These are phyloP conservation scores for Neurospora sp. DNA, from an alignment of 495 filamentous ascomycete species.

Conservation along the genomic window DNA sequence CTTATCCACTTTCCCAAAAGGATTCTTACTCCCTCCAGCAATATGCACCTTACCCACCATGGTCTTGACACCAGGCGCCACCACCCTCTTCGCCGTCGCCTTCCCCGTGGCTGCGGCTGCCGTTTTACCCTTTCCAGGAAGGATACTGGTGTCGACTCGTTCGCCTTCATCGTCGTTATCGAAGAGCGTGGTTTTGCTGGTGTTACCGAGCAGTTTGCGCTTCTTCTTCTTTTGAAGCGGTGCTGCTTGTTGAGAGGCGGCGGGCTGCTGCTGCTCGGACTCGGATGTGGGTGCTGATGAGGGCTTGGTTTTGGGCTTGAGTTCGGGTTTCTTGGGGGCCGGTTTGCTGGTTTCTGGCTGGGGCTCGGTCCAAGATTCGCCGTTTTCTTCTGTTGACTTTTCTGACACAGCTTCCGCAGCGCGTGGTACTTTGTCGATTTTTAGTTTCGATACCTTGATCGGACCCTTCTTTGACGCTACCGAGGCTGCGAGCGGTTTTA, in stretches of 20 bases:
- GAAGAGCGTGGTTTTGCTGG: constrained; percentile 51
- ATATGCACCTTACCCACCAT: constrained; percentile 8
- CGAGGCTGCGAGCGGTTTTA: not conserved
- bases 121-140: constrained; percentile 15
- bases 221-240: constrained; percentile 58
- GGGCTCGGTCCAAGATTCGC: constrained; percentile 1
- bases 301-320: not conserved
- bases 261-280: not conserved
- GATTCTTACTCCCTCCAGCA: constrained; percentile 25
- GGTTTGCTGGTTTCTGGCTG: constrained; percentile 17
- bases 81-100: constrained; percentile 20
- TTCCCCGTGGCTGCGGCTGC: not conserved
- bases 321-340: constrained; percentile 6
- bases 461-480: not conserved
- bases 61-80: constrained; percentile 11
- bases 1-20: constrained; percentile 30
- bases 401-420: not conserved
- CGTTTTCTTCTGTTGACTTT: constrained; percentile 13
- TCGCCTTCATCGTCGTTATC: constrained; percentile 63
- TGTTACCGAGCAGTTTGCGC: constrained; percentile 56
- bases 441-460: not conserved
- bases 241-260: not conserved
- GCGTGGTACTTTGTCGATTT: not conserved
- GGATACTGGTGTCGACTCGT: constrained; percentile 22
- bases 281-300: not conserved